phyloP scores from a whole-genome alignment of 106 monocot species.

The Dioscorea zingiberensis region DNA sequence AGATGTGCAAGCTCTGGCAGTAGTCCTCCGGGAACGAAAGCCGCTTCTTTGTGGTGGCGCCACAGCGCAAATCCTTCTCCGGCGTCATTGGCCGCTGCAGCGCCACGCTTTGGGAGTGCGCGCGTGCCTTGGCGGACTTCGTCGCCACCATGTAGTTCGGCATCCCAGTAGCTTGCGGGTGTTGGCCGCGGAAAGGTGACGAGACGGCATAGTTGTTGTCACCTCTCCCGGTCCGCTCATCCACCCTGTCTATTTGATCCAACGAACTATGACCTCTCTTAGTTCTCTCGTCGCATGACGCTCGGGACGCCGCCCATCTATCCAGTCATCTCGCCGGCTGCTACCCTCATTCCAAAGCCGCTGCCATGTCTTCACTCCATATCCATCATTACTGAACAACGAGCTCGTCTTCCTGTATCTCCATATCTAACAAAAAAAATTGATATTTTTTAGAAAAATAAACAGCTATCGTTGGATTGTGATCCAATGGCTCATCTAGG shows the following conservation, averaged over 20 bases:
- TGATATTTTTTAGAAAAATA: no score
- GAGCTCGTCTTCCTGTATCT: no score
- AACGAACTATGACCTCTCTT: slow-evolving; percentile 48
- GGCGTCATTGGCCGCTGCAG: slow-evolving; percentile 77
- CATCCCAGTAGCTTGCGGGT: slow-evolving; percentile 8
- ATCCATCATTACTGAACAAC: no score
- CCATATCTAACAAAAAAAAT: no score
- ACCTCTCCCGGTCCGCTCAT: no score
- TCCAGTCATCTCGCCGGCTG: slow-evolving; percentile 54
- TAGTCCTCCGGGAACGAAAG: slow-evolving; percentile 64
- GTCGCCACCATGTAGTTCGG: slow-evolving; percentile 99
- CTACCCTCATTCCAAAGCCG: slow-evolving; percentile 9
- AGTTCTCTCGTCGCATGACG: slow-evolving; percentile 39
- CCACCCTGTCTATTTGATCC: slow-evolving; percentile 67
- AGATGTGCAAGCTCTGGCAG: slow-evolving; percentile 49
- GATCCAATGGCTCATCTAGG: no score
- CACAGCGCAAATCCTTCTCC: slow-evolving; percentile 47
- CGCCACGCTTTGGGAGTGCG: slow-evolving; percentile 85
- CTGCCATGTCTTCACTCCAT: slow-evolving; percentile 19
- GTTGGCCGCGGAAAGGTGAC: neutral
- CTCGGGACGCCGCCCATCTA: slow-evolving; percentile 66
- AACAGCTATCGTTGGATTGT: no score
- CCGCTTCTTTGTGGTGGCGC: slow-evolving; percentile 34
- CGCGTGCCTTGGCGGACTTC: slow-evolving; percentile 83
- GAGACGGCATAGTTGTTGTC: no score